These are phyloP conservation scores for Rhinocladiella similis DNA, from an alignment of 2,329 filamentous ascomycete genomes.

Conservation along the genomic window DNA sequence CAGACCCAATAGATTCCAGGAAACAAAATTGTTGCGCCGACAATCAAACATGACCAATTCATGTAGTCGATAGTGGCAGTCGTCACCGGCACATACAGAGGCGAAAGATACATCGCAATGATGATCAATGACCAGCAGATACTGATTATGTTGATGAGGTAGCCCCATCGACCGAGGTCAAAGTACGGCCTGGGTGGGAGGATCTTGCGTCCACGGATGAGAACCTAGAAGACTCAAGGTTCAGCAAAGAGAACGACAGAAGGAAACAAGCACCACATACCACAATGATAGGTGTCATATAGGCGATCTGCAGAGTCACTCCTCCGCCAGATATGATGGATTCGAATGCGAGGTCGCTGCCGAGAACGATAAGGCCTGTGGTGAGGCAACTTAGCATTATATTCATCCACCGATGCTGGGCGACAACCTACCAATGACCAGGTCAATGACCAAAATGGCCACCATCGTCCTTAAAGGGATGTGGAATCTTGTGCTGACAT, in stretches of 20 bases:
- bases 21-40: conserved; percentile 21
- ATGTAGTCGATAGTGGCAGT: conserved; percentile 24
- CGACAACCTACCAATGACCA: conserved; percentile 21
- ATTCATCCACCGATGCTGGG: background rate
- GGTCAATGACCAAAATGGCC: conserved; percentile 21
- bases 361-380: conserved; percentile 21
- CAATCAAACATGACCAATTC: conserved; percentile 25
- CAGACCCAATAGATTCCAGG: conserved; percentile 26
- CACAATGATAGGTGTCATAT: conserved; percentile 22
- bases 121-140: conserved; percentile 23
- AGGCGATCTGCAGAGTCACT: conserved; percentile 21
- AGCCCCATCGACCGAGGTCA: conserved; percentile 23
- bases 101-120: conserved; percentile 22
- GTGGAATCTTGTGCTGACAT: conserved; percentile 55
- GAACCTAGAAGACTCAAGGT: conserved; percentile 4
- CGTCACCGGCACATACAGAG: conserved; percentile 25
- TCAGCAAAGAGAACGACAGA: background rate
- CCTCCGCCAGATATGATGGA: conserved; percentile 25
- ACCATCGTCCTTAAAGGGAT: conserved; percentile 50
- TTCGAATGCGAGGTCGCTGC: conserved; percentile 22
- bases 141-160: conserved; percentile 22
- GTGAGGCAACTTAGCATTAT: background rate
- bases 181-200: conserved; percentile 21
- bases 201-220: conserved; percentile 23
- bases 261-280: conserved; percentile 1